Evolutionary conservation across 2,329 filamentous ascomycete genomes (phyloP).

Genomic region (Talaromyces pinophilus): DNA sequence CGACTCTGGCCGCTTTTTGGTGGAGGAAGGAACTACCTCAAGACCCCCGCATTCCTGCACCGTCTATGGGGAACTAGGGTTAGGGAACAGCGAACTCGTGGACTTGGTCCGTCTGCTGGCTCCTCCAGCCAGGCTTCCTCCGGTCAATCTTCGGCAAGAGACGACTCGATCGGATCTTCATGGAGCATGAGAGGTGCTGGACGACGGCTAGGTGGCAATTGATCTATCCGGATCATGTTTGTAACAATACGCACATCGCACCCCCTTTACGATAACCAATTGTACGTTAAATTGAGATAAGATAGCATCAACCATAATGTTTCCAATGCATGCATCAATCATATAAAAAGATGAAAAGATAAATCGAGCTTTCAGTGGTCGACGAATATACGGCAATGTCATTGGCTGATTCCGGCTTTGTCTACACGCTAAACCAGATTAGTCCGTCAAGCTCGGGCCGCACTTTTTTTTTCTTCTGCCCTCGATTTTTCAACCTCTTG

Average conservation of each 20-base stretch:
- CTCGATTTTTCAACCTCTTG: constrained; percentile 18
- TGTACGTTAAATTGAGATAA: neutral
- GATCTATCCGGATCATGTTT: neutral
- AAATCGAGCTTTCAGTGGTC: neutral
- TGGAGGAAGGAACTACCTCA: constrained; percentile 73
- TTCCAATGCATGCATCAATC: neutral
- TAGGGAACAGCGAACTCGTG: constrained; percentile 6
- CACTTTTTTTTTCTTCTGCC: constrained; percentile 24
- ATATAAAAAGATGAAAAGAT: neutral
- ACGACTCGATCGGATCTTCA: constrained; percentile 8
- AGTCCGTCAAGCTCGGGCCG: constrained; percentile 22
- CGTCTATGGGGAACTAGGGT: constrained; percentile 59
- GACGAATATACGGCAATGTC: neutral
- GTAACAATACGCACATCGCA: neutral
- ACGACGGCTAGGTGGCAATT: constrained; percentile 19
- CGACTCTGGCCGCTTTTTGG: constrained; percentile 87
- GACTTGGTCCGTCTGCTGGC: neutral
- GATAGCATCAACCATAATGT: neutral
- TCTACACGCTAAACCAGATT: constrained; percentile 13
- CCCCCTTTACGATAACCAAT: neutral
- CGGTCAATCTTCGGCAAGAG: constrained; percentile 12
- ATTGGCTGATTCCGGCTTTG: neutral
- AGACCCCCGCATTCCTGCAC: constrained; percentile 71
- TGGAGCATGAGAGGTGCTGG: constrained; percentile 23
- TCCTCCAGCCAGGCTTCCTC: constrained; percentile 3